Evolutionary conservation across 2,329 filamentous ascomycete species (phyloP).

Genomic region (Penicillium sp.): DNA sequence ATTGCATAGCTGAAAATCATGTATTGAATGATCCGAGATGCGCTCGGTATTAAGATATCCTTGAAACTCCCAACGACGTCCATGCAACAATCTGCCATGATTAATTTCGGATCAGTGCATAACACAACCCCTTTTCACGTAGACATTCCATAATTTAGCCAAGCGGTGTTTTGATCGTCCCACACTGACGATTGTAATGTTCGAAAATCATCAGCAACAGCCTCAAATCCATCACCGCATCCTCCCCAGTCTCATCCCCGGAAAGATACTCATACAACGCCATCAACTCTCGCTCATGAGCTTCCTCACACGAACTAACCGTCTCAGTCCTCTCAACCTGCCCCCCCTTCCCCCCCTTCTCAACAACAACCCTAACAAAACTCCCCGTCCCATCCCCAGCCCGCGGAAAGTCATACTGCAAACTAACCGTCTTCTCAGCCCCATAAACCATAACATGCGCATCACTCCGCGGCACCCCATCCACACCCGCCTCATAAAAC

Average conservation of each 20-base stretch:
- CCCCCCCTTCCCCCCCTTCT: slow-evolving; percentile 21
- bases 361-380: slow-evolving; percentile 50
- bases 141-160: slow-evolving; percentile 18
- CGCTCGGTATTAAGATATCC: neutral
- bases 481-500: slow-evolving; percentile 60
- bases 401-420: slow-evolving; percentile 60
- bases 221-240: slow-evolving; percentile 40
- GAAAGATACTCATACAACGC: slow-evolving; percentile 39
- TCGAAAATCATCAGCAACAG: slow-evolving; percentile 37
- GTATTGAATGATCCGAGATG: slow-evolving; percentile 11
- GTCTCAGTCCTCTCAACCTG: slow-evolving; percentile 28
- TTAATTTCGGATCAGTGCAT: neutral
- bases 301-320: slow-evolving; percentile 38
- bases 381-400: slow-evolving; percentile 50
- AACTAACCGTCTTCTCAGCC: slow-evolving; percentile 54
- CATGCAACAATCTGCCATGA: slow-evolving; percentile 5
- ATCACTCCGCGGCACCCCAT: slow-evolving; percentile 49
- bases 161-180: slow-evolving; percentile 36
- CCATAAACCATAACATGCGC: slow-evolving; percentile 51
- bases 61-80: neutral
- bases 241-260: slow-evolving; percentile 29
- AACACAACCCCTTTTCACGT: neutral
- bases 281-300: slow-evolving; percentile 38
- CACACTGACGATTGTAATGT: slow-evolving; percentile 39
- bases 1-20: neutral